Base-by-base conservation (phyloP, 2,329 filamentous ascomycete species). In the Didymella segeticola region DNA sequence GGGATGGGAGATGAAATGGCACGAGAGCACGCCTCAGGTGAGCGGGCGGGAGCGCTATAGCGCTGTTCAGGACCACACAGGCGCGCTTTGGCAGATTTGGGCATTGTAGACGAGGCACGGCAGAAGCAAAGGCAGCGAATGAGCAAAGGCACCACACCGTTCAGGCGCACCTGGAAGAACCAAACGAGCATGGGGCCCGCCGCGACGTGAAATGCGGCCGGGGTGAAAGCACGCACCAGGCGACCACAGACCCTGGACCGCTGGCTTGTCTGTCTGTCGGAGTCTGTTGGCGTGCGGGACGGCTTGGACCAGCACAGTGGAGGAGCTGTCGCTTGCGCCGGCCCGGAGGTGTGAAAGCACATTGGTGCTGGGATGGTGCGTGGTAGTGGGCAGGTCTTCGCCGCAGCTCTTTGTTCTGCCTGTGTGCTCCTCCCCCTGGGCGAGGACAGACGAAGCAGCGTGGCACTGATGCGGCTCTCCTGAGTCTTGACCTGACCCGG, bases 51-150 rank as follows among this genome's bases (percentile, higher is more conserved):
- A 69, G 68, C 70, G 69, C 70, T 72, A 71, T 69, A n/a, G n/a
- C n/a, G n/a, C n/a, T n/a, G n/a, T n/a, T n/a, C n/a, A n/a, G n/a
- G n/a, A n/a, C n/a, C n/a, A 63, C 63, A 66, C 55, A 64, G 62
- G 61, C 58, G 66, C 69, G 68, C 70, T 70, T 72, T 62, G 55
- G 69, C 72, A 69, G 63, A 74, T 73, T 58, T 50, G 65, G 72
- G 66, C 64, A 74, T 69, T 42, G 61, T 66, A 73, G 62, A 73
- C 72, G 72, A 74, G 64, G 68, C 70, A 74, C 72, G 70, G 71
- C 69, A 73, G 71, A 70, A 66, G 69, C 59, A 71, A 68, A 56
- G 46, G 63, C 59, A 61, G 64, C 64, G 65, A 70, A 66, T 73
- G 66, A 70, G 71, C n/a, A 69, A 69, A 70, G 61, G 62, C 65